Percentiles rank a stretch among this genome's conserved stretches.
Conservation (phyloP, 1,139 yeast genomes). For the Maudiozyma humilis region DNA sequence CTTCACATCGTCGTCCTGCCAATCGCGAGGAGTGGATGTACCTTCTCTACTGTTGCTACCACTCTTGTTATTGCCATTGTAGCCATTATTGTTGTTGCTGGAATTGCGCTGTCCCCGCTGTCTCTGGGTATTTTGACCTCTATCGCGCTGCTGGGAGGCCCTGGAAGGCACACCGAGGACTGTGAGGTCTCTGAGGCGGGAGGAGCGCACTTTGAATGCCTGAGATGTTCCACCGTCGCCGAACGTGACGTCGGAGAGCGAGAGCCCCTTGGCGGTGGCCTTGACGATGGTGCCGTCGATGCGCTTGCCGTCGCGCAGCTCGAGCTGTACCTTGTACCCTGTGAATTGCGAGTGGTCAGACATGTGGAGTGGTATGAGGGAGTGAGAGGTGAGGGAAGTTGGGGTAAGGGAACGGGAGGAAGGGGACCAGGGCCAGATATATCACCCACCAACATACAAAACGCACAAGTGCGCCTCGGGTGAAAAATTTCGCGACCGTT, state of each 20-base stretch:
- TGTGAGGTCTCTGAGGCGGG: constrained; percentile 31
- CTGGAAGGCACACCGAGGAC: constrained; percentile 30
- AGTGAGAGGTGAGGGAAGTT: too few relatives aligned
- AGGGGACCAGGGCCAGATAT: too few relatives aligned
- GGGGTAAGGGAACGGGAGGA: too few relatives aligned
- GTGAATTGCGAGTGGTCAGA: constrained; percentile 22
- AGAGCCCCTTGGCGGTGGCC: constrained; percentile 29
- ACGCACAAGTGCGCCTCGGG: neutral
- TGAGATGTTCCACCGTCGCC: constrained; percentile 31
- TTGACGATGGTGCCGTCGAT: constrained; percentile 29
- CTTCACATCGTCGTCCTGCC: constrained; percentile 45
- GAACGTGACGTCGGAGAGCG: constrained; percentile 28
- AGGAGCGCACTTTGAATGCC: constrained; percentile 30
- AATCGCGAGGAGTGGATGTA: constrained; percentile 27
- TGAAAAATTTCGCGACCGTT: neutral
- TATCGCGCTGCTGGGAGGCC: constrained; percentile 9
- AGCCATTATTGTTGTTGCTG: constrained; percentile 11
- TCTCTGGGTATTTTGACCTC: neutral
- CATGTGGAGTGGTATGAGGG: too few relatives aligned
- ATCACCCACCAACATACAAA: neutral
- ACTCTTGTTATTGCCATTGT: constrained; percentile 12
- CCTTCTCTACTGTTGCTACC: constrained; percentile 8
- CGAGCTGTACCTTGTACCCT: constrained; percentile 30
- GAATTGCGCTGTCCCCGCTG: constrained; percentile 6
- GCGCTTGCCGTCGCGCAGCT: constrained; percentile 30